phyloP scores from a whole-genome alignment of 306 rosid genomes.

The Acmispon strigosus region DNA sequence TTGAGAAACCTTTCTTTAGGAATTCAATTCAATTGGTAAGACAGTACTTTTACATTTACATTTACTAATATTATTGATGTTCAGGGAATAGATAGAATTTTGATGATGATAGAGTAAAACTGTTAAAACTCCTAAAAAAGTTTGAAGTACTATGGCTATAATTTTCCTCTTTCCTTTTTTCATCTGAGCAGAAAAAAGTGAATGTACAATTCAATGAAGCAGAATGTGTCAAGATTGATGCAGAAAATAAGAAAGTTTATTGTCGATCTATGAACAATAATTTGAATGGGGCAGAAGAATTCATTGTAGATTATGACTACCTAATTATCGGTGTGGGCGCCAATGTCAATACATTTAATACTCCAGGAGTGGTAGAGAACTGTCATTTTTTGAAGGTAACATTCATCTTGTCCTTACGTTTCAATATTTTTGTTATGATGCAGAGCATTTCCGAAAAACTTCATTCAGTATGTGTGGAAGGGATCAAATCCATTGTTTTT shows the following conservation, averaged over 20 bases:
- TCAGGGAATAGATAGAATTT: too few species aligned
- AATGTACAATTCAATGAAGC: slow-evolving; percentile 67
- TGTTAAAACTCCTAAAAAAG: too few species aligned
- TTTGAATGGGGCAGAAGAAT: slow-evolving; percentile 60
- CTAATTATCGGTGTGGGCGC: slow-evolving; percentile 78
- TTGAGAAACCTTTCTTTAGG: background rate
- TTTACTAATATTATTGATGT: background rate
- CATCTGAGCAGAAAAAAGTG: slow-evolving; percentile 53
- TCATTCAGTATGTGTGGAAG: background rate
- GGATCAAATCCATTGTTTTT: background rate
- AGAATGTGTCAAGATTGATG: slow-evolving; percentile 82
- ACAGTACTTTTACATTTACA: background rate
- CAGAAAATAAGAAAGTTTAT: slow-evolving; percentile 69
- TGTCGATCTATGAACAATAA: slow-evolving; percentile 60
- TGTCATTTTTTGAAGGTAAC: slow-evolving; percentile 92
- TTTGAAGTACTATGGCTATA: background rate
- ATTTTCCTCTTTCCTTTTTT: slow-evolving; percentile 11
- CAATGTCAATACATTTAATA: slow-evolving; percentile 88
- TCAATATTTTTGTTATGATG: background rate
- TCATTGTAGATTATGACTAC: slow-evolving; percentile 74
- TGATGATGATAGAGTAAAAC: too few species aligned
- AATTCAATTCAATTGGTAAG: background rate
- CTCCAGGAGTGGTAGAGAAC: slow-evolving; percentile 91
- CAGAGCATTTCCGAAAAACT: background rate
- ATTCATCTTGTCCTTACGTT: background rate